These are phyloP conservation scores for Arachnopeziza araneosa DNA, from an alignment of 2,329 filamentous ascomycete species.

Conservation along the genomic window DNA sequence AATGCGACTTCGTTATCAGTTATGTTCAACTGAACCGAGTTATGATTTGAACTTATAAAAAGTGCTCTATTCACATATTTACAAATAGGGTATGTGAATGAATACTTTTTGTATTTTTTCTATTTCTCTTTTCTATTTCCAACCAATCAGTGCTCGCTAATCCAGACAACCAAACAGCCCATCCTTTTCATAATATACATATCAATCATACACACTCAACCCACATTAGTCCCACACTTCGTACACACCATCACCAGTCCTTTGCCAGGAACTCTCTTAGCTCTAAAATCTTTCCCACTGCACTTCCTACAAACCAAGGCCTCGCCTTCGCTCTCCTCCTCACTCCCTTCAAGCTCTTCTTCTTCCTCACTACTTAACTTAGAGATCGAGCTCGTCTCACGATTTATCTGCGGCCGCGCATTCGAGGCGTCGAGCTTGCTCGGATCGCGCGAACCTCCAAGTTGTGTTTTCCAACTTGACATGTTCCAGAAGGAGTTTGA, in stretches of 20 bases:
- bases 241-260: conserved; percentile 57
- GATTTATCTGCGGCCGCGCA: conserved; percentile 14
- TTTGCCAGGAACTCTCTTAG: conserved; percentile 46
- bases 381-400: conserved; percentile 36
- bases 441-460: conserved; percentile 10
- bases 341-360: conserved; percentile 11
- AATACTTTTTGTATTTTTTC: not conserved
- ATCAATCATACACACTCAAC: conserved; percentile 5
- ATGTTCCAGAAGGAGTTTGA: conserved; percentile 53
- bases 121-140: not conserved
- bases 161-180: conserved; percentile 5
- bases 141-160: not conserved
- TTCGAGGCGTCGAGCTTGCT: conserved; percentile 17
- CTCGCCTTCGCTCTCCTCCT: conserved; percentile 36
- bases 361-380: conserved; percentile 51
- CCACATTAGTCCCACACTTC: conserved; percentile 40
- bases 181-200: not conserved
- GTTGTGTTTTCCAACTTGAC: conserved; percentile 40
- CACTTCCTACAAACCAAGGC: conserved; percentile 53
- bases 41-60: too few relatives aligned
- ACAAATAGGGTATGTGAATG: too few relatives aligned
- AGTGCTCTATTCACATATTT: too few relatives aligned
- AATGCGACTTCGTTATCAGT: too few relatives aligned
- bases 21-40: too few relatives aligned
- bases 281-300: conserved; percentile 56